Evolutionary conservation across 371 early-diverging fungal genomes (phyloP).

Genomic region (Rhizopus sp.): DNA sequence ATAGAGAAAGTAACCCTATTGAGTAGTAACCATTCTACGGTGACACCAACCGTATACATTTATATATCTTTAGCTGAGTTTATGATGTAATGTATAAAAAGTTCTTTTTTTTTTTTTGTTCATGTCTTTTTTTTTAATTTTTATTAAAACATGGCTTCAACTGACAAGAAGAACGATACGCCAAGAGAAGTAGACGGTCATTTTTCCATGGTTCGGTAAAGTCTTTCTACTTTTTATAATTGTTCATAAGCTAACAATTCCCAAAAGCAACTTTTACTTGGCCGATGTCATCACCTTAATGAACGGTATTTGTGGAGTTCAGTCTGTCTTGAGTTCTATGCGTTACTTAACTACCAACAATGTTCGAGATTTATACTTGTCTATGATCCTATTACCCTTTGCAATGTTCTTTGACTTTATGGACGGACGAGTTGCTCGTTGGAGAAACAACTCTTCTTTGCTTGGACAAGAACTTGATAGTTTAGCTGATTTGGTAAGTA

Average conservation of each 20-base stretch:
- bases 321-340: conserved; percentile 80
- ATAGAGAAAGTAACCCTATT: too few relatives aligned
- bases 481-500: conserved; percentile 81
- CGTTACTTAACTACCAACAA: conserved; percentile 75
- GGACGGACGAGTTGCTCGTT: conserved; percentile 90
- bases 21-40: conserved; percentile 15
- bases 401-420: conserved; percentile 84
- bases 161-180: conserved; percentile 18
- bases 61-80: background rate
- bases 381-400: conserved; percentile 76
- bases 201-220: conserved; percentile 42
- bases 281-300: conserved; percentile 88
- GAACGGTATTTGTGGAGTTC: conserved; percentile 84
- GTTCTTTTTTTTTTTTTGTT: conserved; percentile 8
- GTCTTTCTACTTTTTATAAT: background rate
- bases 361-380: conserved; percentile 59
- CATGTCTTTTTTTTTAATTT: background rate
- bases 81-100: background rate
- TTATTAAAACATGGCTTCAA: conserved; percentile 6
- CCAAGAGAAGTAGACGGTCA: conserved; percentile 20
- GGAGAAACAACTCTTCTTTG: conserved; percentile 73
- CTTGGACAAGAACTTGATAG: conserved; percentile 84
- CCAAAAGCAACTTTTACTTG: conserved; percentile 72
- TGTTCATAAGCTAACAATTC: background rate
- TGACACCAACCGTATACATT: background rate